phyloP scores from a whole-genome alignment of 495 filamentous ascomycete species.

The Penicillium simplicissimum region DNA sequence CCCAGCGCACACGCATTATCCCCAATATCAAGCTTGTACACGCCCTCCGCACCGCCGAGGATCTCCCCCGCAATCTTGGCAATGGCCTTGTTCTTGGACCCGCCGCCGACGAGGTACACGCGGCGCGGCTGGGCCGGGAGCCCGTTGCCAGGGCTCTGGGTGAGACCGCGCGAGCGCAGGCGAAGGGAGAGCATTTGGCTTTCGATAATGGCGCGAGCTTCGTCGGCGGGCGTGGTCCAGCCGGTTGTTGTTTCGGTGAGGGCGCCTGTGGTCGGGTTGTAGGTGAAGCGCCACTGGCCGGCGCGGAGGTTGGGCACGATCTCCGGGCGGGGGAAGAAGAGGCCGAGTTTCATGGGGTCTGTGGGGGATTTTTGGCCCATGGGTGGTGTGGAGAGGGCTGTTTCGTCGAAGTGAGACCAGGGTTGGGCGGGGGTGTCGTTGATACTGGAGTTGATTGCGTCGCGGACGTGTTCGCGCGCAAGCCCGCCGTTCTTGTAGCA shows the following conservation, averaged over 20 bases:
- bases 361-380: slow-evolving; percentile 56
- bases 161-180: slow-evolving; percentile 74
- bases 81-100: slow-evolving; percentile 84
- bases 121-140: slow-evolving; percentile 83
- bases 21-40: slow-evolving; percentile 91
- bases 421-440: slow-evolving; percentile 43
- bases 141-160: slow-evolving; percentile 51
- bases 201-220: slow-evolving; percentile 89
- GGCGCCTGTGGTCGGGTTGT: slow-evolving; percentile 42
- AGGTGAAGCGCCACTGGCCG: slow-evolving; percentile 83
- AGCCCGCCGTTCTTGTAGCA: slow-evolving; percentile 98
- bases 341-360: slow-evolving; percentile 73
- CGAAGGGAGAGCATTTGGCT: slow-evolving; percentile 89
- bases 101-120: slow-evolving; percentile 92
- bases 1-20: slow-evolving; percentile 94
- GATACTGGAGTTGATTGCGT: slow-evolving; percentile 58
- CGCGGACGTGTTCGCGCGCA: slow-evolving; percentile 84
- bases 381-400: slow-evolving; percentile 62
- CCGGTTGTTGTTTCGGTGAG: slow-evolving; percentile 47
- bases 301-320: slow-evolving; percentile 87
- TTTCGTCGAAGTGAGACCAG: slow-evolving; percentile 78
- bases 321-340: slow-evolving; percentile 93
- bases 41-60: slow-evolving; percentile 82
- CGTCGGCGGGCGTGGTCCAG: slow-evolving; percentile 60
- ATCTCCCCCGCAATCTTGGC: slow-evolving; percentile 78